phyloP scores from a whole-genome alignment of 1,284 basidiomycete genomes.

The Golubevia sp. region DNA sequence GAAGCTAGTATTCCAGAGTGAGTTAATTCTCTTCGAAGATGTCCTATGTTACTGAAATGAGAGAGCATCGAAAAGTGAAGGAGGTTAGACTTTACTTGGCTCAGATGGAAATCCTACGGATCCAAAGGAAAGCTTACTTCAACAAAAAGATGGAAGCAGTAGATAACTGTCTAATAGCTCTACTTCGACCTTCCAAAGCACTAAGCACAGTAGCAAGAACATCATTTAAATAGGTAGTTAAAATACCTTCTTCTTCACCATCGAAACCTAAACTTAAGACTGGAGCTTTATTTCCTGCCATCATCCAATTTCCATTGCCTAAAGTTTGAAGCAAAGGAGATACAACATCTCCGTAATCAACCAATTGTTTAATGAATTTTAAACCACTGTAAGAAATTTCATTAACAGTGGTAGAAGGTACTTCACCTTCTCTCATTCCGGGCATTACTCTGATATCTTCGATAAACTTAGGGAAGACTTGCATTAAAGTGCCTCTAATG shows the following conservation, averaged over 20 bases:
- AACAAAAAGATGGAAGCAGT: constrained; percentile 49
- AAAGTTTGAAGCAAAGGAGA: constrained; percentile 36
- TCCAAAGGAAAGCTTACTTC: constrained; percentile 44
- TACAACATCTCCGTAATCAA: constrained; percentile 47
- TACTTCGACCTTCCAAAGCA: constrained; percentile 38
- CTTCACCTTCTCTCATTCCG: constrained; percentile 35
- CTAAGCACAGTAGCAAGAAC: constrained; percentile 30
- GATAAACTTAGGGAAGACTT: constrained; percentile 51
- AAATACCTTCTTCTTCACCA: constrained; percentile 21
- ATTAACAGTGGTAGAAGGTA: constrained; percentile 41
- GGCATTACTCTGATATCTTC: constrained; percentile 54
- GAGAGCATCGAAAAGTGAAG: constrained; percentile 7
- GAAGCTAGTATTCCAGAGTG: constrained; percentile 13
- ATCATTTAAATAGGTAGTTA: constrained; percentile 38
- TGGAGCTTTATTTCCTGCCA: constrained; percentile 37
- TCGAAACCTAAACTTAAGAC: constrained; percentile 26
- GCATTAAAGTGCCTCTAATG: constrained; percentile 34
- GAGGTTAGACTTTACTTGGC: no score
- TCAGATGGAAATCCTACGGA: no score
- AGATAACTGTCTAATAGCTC: constrained; percentile 39
- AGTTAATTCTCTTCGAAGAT: constrained; percentile 17
- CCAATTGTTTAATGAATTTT: constrained; percentile 35
- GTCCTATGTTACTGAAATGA: constrained; percentile 11
- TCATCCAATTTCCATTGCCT: constrained; percentile 50
- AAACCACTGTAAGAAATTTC: constrained; percentile 49